Percentiles rank a stretch among this genome's conserved stretches.
These are phyloP conservation scores for Halocafeteria seosinensis DNA, from an alignment of 108 stramenopile genomes.

Conservation along the genomic window DNA sequence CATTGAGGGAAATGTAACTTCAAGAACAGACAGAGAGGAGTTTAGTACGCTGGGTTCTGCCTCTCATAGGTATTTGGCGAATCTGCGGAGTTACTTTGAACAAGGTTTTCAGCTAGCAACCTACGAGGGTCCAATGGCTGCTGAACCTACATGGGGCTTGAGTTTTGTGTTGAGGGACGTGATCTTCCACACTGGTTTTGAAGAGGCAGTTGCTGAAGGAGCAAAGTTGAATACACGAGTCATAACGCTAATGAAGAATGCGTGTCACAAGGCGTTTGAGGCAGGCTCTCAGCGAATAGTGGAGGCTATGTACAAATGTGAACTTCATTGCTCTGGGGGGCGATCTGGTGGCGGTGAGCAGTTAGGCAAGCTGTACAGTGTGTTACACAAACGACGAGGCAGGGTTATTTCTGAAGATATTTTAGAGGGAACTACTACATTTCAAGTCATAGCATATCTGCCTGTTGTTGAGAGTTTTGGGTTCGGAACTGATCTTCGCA, in stretches of 20 bases:
- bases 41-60: too few relatives aligned
- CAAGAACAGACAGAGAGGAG: too few relatives aligned
- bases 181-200: not conserved
- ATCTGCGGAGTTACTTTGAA: too few relatives aligned
- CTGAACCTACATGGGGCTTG: slow-evolving; percentile 22
- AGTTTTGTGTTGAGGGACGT: slow-evolving; percentile 7
- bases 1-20: too few relatives aligned
- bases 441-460: slow-evolving; percentile 21
- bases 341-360: slow-evolving; percentile 9
- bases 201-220: too few relatives aligned
- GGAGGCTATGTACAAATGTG: slow-evolving; percentile 29
- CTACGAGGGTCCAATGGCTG: slow-evolving; percentile 18
- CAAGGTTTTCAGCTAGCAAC: slow-evolving; percentile 20
- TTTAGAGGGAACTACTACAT: slow-evolving; percentile 34
- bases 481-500: slow-evolving; percentile 34
- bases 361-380: slow-evolving; percentile 38
- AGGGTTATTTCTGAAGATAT: slow-evolving; percentile 26
- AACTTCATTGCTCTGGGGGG: slow-evolving; percentile 28
- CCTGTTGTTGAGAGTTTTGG: slow-evolving; percentile 34
- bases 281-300: too few relatives aligned
- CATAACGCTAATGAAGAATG: too few relatives aligned
- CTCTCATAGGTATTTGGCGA: too few relatives aligned
- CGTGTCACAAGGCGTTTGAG: too few relatives aligned
- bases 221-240: too few relatives aligned
- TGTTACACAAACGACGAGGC: slow-evolving; percentile 21